Evolutionary conservation across 257 asterid species (phyloP), one percentile per base, ranked within the genome.

Genomic region (Nicotiana paniculata): DNA sequence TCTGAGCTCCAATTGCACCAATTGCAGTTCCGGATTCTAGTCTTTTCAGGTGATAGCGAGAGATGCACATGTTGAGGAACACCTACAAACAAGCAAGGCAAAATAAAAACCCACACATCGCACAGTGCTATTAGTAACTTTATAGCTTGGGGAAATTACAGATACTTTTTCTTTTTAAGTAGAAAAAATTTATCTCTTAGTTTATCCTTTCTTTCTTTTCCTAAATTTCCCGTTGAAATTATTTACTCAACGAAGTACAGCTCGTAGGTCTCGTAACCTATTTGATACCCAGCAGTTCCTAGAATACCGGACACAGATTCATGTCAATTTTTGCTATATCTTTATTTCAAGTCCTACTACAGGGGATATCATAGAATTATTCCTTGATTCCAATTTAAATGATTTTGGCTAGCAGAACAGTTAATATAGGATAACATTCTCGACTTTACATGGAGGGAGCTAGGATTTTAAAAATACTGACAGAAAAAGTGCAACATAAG

Each of bases 1-100:
- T 93, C 85, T 94, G 99, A 70, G 97, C 97, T 91, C 97, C 98
- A 85, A 96, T 93, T 68, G 97, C 98, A 85, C 98, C 99, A 77
- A 96, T 89, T 18, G 99, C 97, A 85, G 97, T 93, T 83, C 99
- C 99, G 46, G 89, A 64, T 90, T 92, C 98, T 21, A 96, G 83
- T 88, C 81, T 92, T 89, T 96, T 96, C 15, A 89, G 85, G 84
- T 89, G 92, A 88, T 93, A 96, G 62, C 98, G 95, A 85, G 92
- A 88, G 86, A 93, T 88, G 90, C 99, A 94, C 79, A 90, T 89
- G 63, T 89, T 87, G 81, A 96, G 77, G 88, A 96, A 96, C 59
- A 92, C 98, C 99, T 96, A 85, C 43, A 69, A 79, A 69, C 58
- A 66, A 46, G 61, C 26, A 74, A 51, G 79, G 4, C 48, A 74